These are phyloP conservation scores for Candida tibetensis DNA, from an alignment of 805 yeast species.

Conservation along the genomic window DNA sequence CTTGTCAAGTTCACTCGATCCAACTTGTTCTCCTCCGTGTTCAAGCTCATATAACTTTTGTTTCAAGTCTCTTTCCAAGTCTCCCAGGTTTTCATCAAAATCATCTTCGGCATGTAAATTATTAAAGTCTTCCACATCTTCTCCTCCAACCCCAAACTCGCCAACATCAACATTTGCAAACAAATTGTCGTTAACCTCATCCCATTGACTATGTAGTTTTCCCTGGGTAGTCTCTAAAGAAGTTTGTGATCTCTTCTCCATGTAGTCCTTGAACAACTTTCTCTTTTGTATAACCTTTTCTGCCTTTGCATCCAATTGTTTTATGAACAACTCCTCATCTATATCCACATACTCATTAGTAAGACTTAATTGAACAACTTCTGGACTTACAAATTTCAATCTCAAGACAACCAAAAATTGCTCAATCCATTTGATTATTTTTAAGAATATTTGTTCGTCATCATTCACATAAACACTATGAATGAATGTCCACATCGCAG, in stretches of 20 bases:
- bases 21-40: constrained; percentile 8
- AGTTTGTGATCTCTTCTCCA: constrained; percentile 20
- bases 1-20: constrained; percentile 33
- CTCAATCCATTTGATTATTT: constrained; percentile 72
- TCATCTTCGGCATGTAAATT: constrained; percentile 20
- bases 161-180: constrained; percentile 23
- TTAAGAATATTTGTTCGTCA: constrained; percentile 64
- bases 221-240: constrained; percentile 21
- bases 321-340: constrained; percentile 29
- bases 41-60: constrained; percentile 17
- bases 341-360: constrained; percentile 17
- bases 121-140: constrained; percentile 46
- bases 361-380: constrained; percentile 46
- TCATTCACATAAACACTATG: constrained; percentile 84
- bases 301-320: constrained; percentile 42
- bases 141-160: constrained; percentile 38
- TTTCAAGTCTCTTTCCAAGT: constrained; percentile 29
- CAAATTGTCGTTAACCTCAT: constrained; percentile 35
- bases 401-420: constrained; percentile 61
- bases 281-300: constrained; percentile 37
- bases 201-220: constrained; percentile 42
- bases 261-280: constrained; percentile 33
- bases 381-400: constrained; percentile 48
- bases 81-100: constrained; percentile 24
- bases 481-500: constrained; percentile 67